phyloP scores from a whole-genome alignment of 441 rosid genomes.

The Gossypium schwendimanii region DNA sequence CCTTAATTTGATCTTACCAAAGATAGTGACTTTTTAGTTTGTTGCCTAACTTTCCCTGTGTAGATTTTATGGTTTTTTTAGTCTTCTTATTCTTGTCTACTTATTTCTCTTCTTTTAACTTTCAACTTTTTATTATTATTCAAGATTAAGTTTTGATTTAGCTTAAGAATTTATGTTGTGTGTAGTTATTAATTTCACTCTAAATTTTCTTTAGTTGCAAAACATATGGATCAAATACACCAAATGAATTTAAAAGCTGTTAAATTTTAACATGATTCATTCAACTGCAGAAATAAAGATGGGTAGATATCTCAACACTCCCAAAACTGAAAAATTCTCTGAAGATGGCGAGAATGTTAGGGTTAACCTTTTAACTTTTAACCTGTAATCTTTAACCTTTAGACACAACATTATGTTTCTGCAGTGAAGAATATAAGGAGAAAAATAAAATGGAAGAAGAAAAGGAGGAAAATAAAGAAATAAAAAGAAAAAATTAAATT shows the following conservation, averaged over 20 bases:
- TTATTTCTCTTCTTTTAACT: slow-evolving; percentile 2
- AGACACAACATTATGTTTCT: too few species aligned
- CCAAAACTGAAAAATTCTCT: slow-evolving; percentile 83
- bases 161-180: too few species aligned
- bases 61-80: background rate
- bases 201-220: background rate
- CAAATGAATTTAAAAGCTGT: background rate
- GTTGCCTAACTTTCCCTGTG: background rate
- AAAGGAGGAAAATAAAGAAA: too few species aligned
- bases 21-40: background rate
- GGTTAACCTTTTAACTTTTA: too few species aligned
- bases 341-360: slow-evolving; percentile 75
- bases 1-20: slow-evolving; percentile 1
- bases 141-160: background rate
- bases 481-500: too few species aligned
- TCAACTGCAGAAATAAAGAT: slow-evolving; percentile 37
- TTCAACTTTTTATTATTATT: background rate
- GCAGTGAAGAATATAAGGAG: too few species aligned
- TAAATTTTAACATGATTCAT: background rate
- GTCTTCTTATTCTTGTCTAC: background rate
- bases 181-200: too few species aligned
- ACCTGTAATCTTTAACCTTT: too few species aligned
- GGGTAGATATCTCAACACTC: slow-evolving; percentile 91
- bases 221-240: background rate
- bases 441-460: too few species aligned